Evolutionary conservation across 78 protist species (phyloP).

Genomic region (Emiliania huxleyi): DNA sequence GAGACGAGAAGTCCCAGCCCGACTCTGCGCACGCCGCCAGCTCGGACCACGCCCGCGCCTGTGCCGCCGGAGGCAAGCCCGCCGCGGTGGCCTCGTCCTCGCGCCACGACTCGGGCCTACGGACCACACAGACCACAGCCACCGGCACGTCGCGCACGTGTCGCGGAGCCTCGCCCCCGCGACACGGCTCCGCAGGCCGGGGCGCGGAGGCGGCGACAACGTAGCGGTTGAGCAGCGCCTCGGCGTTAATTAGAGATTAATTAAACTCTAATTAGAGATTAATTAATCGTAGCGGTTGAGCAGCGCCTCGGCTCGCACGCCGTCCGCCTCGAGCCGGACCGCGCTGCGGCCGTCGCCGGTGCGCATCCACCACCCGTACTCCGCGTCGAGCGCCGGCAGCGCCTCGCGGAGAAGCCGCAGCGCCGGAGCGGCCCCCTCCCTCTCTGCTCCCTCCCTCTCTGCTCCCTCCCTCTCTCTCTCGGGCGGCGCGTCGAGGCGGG

Average conservation of each 20-base stretch:
- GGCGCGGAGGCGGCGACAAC: background rate
- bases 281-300: too few relatives aligned
- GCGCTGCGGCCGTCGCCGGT: background rate
- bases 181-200: too few relatives aligned
- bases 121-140: too few relatives aligned
- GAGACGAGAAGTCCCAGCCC: constrained; percentile 68
- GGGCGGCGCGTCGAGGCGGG: background rate
- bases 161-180: too few relatives aligned
- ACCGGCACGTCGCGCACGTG: too few relatives aligned
- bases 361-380: constrained; percentile 65
- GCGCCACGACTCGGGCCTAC: constrained; percentile 53
- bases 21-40: constrained; percentile 71
- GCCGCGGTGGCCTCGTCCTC: constrained; percentile 37
- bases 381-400: constrained; percentile 58
- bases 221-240: constrained; percentile 52
- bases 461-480: too few relatives aligned
- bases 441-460: background rate
- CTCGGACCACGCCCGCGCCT: background rate
- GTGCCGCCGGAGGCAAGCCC: background rate
- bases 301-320: background rate
- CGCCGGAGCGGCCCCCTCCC: too few relatives aligned
- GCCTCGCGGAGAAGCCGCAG: background rate
- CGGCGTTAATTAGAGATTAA: too few relatives aligned
- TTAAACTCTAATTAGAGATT: too few relatives aligned
- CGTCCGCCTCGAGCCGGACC: too few relatives aligned